Evolutionary conservation across 176 grass and related monocot genomes (phyloP).

Genomic region (Typha latifolia): DNA sequence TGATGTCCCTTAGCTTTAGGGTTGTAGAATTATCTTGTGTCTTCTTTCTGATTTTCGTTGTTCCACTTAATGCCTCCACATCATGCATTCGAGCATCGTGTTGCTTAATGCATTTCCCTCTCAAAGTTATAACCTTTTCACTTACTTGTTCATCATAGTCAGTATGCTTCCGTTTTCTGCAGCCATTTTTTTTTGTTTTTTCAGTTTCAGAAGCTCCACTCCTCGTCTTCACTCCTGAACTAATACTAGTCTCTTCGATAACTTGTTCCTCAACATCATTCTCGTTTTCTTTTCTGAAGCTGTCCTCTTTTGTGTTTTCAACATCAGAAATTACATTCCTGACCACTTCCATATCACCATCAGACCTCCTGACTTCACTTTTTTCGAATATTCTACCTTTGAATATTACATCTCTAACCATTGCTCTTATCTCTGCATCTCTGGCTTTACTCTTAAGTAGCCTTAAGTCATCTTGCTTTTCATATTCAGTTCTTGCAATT

Average conservation of each 20-base stretch:
- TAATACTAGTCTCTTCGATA: neutral
- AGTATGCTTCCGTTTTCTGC: neutral
- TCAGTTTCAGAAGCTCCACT: neutral
- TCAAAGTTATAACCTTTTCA: neutral
- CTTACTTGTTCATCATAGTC: neutral
- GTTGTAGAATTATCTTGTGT: neutral
- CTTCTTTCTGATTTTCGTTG: neutral
- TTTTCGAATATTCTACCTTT: constrained; percentile 32
- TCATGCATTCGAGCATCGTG: neutral
- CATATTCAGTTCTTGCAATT: constrained; percentile 2
- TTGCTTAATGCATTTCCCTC: neutral
- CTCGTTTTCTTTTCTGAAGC: neutral
- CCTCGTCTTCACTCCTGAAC: neutral
- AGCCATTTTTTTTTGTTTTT: neutral
- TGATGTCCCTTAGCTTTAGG: neutral
- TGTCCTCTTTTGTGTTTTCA: neutral
- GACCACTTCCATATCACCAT: neutral
- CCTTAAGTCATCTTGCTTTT: constrained; percentile 15
- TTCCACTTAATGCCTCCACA: constrained; percentile 16
- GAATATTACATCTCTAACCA: constrained; percentile 52
- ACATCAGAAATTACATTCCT: neutral
- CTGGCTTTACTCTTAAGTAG: constrained; percentile 13
- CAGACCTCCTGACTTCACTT: constrained; percentile 9
- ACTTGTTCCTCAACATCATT: neutral
- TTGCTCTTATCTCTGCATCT: constrained; percentile 47